A percentile compares a stretch with the other conserved stretches of the same genome.
phyloP scores from a whole-genome alignment of 805 yeast species.

The Priceomyces medius region DNA sequence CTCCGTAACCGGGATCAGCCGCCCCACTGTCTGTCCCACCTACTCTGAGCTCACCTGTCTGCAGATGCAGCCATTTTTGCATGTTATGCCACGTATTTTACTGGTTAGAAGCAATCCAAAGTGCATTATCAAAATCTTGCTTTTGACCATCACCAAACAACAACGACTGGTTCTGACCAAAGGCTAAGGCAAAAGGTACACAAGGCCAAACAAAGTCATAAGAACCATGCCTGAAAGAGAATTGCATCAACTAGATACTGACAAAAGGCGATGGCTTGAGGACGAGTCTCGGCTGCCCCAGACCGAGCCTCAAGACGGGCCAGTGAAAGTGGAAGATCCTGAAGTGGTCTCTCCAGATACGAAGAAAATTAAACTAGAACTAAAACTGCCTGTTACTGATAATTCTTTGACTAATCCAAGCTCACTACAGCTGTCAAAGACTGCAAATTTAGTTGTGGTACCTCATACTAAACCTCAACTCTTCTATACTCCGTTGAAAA shows the following conservation, averaged over 20 bases:
- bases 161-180: not conserved
- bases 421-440: too few relatives aligned
- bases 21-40: not conserved
- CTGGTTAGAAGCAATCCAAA: not conserved
- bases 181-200: not conserved
- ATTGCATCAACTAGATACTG: not conserved
- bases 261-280: not conserved
- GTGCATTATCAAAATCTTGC: not conserved
- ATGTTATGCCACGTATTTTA: not conserved
- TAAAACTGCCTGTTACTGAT: too few relatives aligned
- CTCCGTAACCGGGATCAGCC: not conserved
- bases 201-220: not conserved
- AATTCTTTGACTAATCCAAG: too few relatives aligned
- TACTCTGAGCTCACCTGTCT: not conserved
- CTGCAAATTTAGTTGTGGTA: slow-evolving; percentile 36
- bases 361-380: slow-evolving; percentile 13
- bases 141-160: slow-evolving; percentile 2
- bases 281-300: not conserved
- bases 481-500: slow-evolving; percentile 72
- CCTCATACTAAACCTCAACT: slow-evolving; percentile 65
- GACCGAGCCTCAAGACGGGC: not conserved
- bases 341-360: slow-evolving; percentile 1
- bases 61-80: not conserved
- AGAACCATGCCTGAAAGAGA: not conserved
- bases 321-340: not conserved